Percentiles rank a stretch among this genome's conserved stretches.
These are phyloP conservation scores for Russula ochroleuca DNA, from an alignment of 768 basidiomycete genomes.

Conservation along the genomic window DNA sequence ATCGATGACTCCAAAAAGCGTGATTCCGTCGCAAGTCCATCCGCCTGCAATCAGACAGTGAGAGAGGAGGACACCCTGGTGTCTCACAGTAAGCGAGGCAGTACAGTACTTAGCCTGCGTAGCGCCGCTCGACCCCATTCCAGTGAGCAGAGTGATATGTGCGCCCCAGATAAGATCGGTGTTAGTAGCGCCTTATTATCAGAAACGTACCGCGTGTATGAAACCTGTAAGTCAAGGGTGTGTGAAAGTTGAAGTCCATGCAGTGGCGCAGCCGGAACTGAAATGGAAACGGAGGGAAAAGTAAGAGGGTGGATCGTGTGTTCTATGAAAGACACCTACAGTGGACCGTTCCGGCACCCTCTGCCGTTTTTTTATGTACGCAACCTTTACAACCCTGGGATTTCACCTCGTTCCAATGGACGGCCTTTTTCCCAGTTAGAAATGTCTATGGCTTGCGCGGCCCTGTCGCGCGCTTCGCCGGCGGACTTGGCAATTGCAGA, in stretches of 20 bases:
- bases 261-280: no score
- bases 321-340: no score
- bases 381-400: neutral
- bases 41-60: neutral
- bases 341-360: neutral
- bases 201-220: neutral
- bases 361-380: neutral
- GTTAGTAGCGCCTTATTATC: constrained; percentile 44
- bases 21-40: constrained; percentile 9
- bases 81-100: constrained; percentile 45
- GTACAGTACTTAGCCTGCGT: constrained; percentile 47
- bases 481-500: neutral
- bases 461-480: neutral
- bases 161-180: constrained; percentile 53
- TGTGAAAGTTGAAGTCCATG: no score
- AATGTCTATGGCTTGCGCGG: neutral
- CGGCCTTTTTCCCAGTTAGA: no score
- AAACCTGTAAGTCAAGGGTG: neutral
- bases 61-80: neutral
- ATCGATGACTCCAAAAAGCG: constrained; percentile 4
- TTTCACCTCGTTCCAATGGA: neutral
- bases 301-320: no score
- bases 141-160: constrained; percentile 59
- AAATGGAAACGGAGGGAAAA: neutral
- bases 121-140: constrained; percentile 47